Conservation (phyloP, 202 grass and related monocot genomes). For the Hordeum pubiflorum region DNA sequence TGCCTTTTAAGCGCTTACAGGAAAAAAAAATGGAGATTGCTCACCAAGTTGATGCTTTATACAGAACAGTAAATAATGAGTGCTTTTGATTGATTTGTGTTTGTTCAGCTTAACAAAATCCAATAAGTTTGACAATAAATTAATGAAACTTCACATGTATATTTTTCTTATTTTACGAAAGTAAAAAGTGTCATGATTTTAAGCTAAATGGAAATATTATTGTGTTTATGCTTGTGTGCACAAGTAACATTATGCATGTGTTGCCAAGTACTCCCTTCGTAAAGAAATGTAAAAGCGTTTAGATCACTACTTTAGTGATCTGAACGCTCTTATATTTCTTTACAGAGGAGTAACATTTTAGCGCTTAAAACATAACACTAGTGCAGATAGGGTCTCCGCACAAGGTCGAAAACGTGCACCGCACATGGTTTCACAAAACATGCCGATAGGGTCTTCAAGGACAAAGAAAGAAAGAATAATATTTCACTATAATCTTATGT, state of each 20-base stretch:
- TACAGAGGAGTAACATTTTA: neutral
- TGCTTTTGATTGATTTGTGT: neutral
- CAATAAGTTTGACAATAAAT: neutral
- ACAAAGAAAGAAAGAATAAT: neutral
- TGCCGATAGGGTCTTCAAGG: neutral
- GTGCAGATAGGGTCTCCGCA: neutral
- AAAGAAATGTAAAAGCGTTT: too few relatives aligned
- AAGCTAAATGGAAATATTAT: neutral
- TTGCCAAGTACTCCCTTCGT: neutral
- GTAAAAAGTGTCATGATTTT: neutral
- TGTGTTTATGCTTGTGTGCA: neutral
- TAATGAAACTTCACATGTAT: neutral
- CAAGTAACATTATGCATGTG: neutral
- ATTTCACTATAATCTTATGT: neutral
- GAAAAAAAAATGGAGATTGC: neutral
- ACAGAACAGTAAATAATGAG: neutral
- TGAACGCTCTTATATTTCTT: too few relatives aligned
- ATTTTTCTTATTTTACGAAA: neutral
- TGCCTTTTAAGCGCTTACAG: neutral
- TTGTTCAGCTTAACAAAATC: neutral
- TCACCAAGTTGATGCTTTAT: neutral
- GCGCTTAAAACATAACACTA: neutral
- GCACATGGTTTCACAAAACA: neutral
- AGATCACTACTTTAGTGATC: too few relatives aligned
- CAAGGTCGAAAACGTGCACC: neutral